phyloP scores from a whole-genome alignment of 2,329 filamentous ascomycete genomes.

The Fusarium mexicanum region DNA sequence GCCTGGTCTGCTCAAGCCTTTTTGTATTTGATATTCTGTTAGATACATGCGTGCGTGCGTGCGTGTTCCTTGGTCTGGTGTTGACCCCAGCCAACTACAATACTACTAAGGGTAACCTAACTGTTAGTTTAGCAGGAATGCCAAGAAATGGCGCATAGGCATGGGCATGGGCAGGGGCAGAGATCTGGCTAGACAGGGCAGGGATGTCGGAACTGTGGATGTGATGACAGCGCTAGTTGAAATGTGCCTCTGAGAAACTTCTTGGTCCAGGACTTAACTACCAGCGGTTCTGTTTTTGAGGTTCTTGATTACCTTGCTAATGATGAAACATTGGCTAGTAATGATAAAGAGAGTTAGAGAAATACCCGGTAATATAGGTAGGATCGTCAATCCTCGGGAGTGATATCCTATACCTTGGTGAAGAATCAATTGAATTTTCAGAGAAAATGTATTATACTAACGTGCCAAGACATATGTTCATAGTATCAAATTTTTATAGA shows the following conservation, averaged over 20 bases:
- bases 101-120: neutral
- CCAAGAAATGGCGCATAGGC: conserved; percentile 40
- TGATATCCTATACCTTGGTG: neutral
- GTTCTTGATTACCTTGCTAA: neutral
- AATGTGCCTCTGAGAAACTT: conserved; percentile 3
- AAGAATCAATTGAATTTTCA: neutral
- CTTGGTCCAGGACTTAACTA: neutral
- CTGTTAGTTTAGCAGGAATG: conserved; percentile 12
- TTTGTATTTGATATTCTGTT: conserved; percentile 17
- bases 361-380: neutral
- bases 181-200: conserved; percentile 40
- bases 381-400: neutral
- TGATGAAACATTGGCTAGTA: neutral
- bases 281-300: neutral
- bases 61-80: conserved; percentile 13
- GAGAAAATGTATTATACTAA: neutral
- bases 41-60: neutral
- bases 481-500: neutral
- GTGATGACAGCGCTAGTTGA: conserved; percentile 1
- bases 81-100: conserved; percentile 22
- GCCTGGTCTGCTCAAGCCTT: neutral
- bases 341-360: neutral
- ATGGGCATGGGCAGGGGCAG: conserved; percentile 11
- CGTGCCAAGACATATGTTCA: conserved; percentile 18
- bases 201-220: conserved; percentile 35